Percentiles rank a stretch among this genome's conserved stretches.
Evolutionary conservation across 2,329 filamentous ascomycete species (phyloP).

Genomic region (Balansia obtecta): DNA sequence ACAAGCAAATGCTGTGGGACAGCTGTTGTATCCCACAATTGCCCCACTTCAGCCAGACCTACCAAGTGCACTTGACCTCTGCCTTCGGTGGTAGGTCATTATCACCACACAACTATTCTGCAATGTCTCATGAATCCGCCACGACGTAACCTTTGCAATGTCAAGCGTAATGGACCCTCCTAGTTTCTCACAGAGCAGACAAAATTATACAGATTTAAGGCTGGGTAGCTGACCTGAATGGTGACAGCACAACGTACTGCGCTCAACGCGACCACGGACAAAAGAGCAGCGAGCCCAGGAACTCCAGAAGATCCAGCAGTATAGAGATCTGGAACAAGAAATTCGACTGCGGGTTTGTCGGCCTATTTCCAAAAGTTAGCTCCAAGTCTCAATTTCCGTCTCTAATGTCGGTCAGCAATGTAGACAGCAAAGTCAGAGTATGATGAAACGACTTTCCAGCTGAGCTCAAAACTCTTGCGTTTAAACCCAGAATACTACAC

Average conservation of each 20-base stretch:
- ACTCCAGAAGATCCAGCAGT: constrained; percentile 57
- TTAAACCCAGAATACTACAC: constrained; percentile 86
- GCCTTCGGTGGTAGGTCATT: too few relatives aligned
- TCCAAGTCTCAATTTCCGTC: not conserved
- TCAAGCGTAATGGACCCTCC: not conserved
- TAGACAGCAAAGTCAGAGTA: not conserved
- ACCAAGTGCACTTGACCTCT: too few relatives aligned
- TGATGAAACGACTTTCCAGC: constrained; percentile 6
- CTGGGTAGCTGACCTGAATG: not conserved
- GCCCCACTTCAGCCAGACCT: too few relatives aligned
- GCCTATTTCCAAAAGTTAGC: not conserved
- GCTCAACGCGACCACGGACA: constrained; percentile 44
- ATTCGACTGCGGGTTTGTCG: constrained; percentile 30
- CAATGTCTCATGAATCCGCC: too few relatives aligned
- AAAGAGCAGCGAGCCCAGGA: constrained; percentile 57
- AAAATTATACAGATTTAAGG: not conserved
- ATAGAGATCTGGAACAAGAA: constrained; percentile 53
- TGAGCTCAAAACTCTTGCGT: constrained; percentile 51
- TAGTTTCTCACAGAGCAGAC: not conserved
- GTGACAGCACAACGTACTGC: constrained; percentile 51
- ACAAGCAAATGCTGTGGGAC: too few relatives aligned
- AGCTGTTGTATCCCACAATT: too few relatives aligned
- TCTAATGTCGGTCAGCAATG: not conserved
- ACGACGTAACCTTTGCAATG: not conserved
- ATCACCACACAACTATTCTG: too few relatives aligned